A percentile compares a stretch with the other conserved stretches of the same genome.
Conservation (phyloP, 1,284 basidiomycete genomes). For the Puccinia triticina region DNA sequence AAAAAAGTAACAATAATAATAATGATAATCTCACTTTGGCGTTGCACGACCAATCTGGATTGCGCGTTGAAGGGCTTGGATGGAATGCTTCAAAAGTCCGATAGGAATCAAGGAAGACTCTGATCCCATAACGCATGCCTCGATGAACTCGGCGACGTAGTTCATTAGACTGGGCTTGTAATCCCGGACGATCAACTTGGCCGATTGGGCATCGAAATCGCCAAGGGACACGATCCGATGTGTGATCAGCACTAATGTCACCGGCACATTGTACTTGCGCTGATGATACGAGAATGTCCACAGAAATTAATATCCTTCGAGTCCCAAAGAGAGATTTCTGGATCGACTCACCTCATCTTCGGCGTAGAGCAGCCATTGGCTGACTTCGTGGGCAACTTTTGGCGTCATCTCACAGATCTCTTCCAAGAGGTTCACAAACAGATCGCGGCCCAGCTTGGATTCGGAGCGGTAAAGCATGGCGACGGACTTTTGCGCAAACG, state of each 20-base stretch:
- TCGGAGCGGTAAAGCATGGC: constrained; percentile 42
- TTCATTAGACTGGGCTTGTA: constrained; percentile 76
- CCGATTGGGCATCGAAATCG: constrained; percentile 87
- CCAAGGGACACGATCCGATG: constrained; percentile 77
- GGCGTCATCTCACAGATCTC: constrained; percentile 85
- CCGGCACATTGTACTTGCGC: constrained; percentile 93
- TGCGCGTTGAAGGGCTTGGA: constrained; percentile 52
- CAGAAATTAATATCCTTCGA: too few relatives aligned
- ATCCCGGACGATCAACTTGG: constrained; percentile 77
- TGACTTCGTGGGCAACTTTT: constrained; percentile 93
- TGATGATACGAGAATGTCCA: too few relatives aligned
- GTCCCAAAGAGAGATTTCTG: constrained; percentile 71
- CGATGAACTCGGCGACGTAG: constrained; percentile 80
- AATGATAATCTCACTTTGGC: constrained; percentile 70
- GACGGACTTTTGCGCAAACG: constrained; percentile 65
- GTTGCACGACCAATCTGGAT: constrained; percentile 75
- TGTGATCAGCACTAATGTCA: constrained; percentile 83
- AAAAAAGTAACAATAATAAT: neutral
- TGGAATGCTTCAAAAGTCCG: constrained; percentile 63
- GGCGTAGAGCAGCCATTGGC: constrained; percentile 93
- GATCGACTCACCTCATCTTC: constrained; percentile 72
- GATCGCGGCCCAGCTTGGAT: constrained; percentile 74
- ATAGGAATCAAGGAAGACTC: constrained; percentile 69
- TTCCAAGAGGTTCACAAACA: constrained; percentile 85
- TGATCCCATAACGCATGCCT: constrained; percentile 76